Base-by-base conservation (phyloP, 108 stramenopile genomes). In the Chaetoceros tenuissimus region DNA sequence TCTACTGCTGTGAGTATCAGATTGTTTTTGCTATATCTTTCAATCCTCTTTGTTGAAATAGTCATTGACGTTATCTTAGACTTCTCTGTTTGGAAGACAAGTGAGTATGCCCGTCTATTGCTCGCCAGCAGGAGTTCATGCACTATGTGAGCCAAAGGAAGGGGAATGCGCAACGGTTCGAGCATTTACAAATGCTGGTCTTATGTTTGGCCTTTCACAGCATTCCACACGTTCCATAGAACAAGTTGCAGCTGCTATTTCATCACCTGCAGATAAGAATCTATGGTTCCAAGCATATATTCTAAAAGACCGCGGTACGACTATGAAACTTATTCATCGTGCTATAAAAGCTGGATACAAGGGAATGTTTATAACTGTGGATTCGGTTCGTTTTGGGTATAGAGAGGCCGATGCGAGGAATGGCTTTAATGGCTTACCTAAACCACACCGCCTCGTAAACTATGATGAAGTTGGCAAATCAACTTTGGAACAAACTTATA, bases 361-460 rank as follows among this genome's bases (percentile, higher is more conserved):
- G 66, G 86, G 82, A 13, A 73, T 90, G 8, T 84, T 90, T 59
- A 50, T 85, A 24, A 90, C 88, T 7, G 88, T 90, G 22, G 88
- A 90, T 55, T 85, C 84, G 28, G 78, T 84, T n/a, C 55, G 84
- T 46, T 90, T 90, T 73, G 88, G 88, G n/a, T 90, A 74, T 54
- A 69, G 88, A 24, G 84, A 85, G 55, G 82, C 82, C 3, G 84
- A 90, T 71, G 88, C 82, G 10, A 51, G 84, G 10, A 90, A 90
- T 68, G 79, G 76, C 60, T 78, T 64, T 62, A 79, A 81, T 71
- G 72, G 84, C 19, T 69, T 90, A 26, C 88, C 88, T 20, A 57
- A 77, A 45, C 88, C 84, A 8, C 80, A 79, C 57, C 67, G 84
- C 23, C 52, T 90, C 29, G 84, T 74, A 3, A 85, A 90, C 47